Evolutionary conservation across 169 alveolate species (phyloP).

Genomic region (Cryptosporidium xiaoi): DNA sequence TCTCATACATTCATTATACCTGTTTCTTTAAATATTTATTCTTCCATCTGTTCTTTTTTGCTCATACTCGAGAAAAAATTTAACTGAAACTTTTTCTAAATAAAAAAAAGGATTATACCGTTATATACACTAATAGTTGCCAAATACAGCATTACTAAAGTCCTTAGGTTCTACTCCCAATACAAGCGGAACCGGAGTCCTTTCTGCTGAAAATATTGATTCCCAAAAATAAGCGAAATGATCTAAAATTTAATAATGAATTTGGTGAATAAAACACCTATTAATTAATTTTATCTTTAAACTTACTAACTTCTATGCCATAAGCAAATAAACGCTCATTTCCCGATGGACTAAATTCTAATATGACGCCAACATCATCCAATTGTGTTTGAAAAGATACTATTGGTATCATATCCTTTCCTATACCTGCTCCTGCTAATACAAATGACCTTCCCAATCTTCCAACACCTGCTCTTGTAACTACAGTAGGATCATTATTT

Average conservation of each 20-base stretch:
- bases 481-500: conserved; percentile 22
- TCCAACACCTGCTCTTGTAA: conserved; percentile 69
- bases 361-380: conserved; percentile 62
- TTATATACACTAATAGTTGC: background rate
- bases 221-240: conserved; percentile 74
- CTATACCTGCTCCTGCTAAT: conserved; percentile 72
- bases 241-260: conserved; percentile 1
- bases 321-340: conserved; percentile 65
- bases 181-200: conserved; percentile 45
- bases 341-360: conserved; percentile 50
- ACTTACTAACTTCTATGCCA: conserved; percentile 74
- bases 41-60: too few relatives aligned
- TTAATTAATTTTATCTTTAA: background rate
- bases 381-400: conserved; percentile 72
- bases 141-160: conserved; percentile 55
- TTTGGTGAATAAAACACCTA: background rate
- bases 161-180: conserved; percentile 69
- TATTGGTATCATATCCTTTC: conserved; percentile 60
- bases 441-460: conserved; percentile 73
- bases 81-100: too few relatives aligned
- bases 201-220: conserved; percentile 60
- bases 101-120: too few relatives aligned
- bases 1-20: background rate
- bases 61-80: too few relatives aligned
- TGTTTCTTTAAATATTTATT: too few relatives aligned